A percentile compares a stretch with the other conserved stretches of the same genome.
Conservation (phyloP, 495 filamentous ascomycete species). For the Antarctomyces pellizariae region DNA sequence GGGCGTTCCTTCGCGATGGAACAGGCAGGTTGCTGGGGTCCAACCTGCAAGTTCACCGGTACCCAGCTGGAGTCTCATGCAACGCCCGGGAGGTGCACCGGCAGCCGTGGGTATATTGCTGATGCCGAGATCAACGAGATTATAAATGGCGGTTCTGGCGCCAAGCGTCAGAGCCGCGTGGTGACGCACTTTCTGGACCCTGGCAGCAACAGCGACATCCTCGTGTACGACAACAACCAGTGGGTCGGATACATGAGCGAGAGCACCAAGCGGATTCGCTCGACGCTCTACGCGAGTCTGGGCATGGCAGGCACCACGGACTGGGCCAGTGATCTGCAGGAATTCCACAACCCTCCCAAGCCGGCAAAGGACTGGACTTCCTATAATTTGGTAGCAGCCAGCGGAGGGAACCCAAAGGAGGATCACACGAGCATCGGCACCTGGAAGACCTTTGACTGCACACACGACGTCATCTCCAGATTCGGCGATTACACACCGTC, state of each 20-base stretch:
- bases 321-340: constrained; percentile 16
- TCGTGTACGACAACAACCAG: constrained; percentile 14
- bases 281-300: constrained; percentile 7
- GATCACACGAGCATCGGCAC: no score
- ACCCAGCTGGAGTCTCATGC: constrained; percentile 5
- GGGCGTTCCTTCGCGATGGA: constrained; percentile 17
- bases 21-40: constrained; percentile 10
- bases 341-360: not conserved
- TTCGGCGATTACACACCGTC: constrained; percentile 1
- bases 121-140: constrained; percentile 16
- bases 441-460: no score
- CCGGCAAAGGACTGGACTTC: not conserved
- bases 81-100: constrained; percentile 17
- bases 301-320: constrained; percentile 17
- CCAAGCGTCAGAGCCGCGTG: constrained; percentile 2
- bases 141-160: constrained; percentile 3
- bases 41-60: constrained; percentile 11
- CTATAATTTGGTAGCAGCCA: not conserved
- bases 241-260: constrained; percentile 19
- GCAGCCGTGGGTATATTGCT: constrained; percentile 15
- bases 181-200: constrained; percentile 4
- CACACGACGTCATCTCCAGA: no score
- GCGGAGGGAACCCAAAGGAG: no score
- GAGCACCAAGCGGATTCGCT: constrained; percentile 11
- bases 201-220: constrained; percentile 13